A percentile compares a stretch with the other conserved stretches of the same genome.
Conservation (phyloP, 805 yeast genomes). For the Peterozyma xylosa region DNA sequence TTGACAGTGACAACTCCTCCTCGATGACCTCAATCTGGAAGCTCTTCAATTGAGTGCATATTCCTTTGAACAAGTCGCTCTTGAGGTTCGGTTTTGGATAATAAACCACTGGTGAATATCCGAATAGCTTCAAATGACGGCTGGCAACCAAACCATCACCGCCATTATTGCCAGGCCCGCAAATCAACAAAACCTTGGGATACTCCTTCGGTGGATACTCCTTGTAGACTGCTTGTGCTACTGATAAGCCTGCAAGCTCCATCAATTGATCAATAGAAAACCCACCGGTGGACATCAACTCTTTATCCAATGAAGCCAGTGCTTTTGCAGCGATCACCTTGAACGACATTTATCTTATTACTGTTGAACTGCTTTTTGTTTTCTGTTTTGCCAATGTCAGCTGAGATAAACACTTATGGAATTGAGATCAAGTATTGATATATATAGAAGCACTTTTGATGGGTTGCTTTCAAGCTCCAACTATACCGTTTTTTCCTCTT, state of each 20-base stretch:
- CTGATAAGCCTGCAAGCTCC: conserved; percentile 95
- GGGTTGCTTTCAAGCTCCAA: too few species aligned
- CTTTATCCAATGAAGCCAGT: conserved; percentile 78
- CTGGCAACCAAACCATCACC: conserved; percentile 98
- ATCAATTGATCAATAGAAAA: conserved; percentile 82
- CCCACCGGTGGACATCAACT: conserved; percentile 79
- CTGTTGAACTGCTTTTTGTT: too few species aligned
- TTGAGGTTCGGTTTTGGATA: conserved; percentile 67
- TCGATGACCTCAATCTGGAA: conserved; percentile 55
- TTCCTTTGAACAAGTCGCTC: conserved; percentile 46
- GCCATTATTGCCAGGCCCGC: conserved; percentile 96
- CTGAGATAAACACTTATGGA: too few species aligned
- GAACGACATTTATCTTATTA: conserved; percentile 23
- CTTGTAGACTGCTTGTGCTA: conserved; percentile 75
- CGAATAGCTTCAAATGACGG: conserved; percentile 76
- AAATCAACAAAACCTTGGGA: conserved; percentile 55
- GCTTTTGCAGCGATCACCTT: conserved; percentile 38
- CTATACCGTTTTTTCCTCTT: too few species aligned
- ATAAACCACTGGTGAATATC: conserved; percentile 66
- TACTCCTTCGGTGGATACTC: conserved; percentile 48
- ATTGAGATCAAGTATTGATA: too few species aligned
- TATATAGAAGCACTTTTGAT: too few species aligned
- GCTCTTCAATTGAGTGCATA: conserved; percentile 60
- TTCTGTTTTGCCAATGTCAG: too few species aligned
- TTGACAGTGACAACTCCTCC: conserved; percentile 20